Evolutionary conservation across 1,139 yeast genomes (phyloP).

Genomic region (Citeromyces siamensis): DNA sequence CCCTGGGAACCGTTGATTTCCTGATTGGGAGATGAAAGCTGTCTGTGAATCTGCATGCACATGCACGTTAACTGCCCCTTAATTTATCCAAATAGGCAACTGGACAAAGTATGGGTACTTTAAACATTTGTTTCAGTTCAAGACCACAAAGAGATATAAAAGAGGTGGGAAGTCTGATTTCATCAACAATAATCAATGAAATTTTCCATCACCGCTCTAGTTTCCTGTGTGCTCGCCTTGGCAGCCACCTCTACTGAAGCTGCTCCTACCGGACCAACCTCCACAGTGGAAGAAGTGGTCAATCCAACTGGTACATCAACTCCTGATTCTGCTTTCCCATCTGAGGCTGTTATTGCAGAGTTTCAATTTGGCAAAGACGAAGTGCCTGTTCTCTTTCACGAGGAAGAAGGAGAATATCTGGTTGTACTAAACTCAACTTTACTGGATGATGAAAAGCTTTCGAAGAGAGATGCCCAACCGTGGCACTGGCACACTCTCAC

Average conservation of each 20-base stretch:
- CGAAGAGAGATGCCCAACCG: conserved; percentile 8
- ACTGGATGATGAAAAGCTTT: neutral
- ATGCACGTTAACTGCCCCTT: neutral
- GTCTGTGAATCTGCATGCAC: neutral
- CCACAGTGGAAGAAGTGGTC: neutral
- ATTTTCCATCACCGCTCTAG: conserved; percentile 1
- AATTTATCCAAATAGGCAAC: conserved; percentile 2
- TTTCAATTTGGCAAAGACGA: conserved; percentile 1
- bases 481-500: conserved; percentile 4
- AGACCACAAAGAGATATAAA: too few species aligned
- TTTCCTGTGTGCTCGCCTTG: conserved; percentile 1
- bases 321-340: neutral
- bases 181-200: conserved; percentile 1
- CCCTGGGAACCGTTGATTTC: neutral
- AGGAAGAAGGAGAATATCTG: conserved; percentile 1
- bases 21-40: neutral
- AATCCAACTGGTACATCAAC: neutral
- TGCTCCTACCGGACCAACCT: neutral
- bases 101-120: too few species aligned
- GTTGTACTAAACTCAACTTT: conserved; percentile 1
- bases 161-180: neutral
- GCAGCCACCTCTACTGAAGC: neutral
- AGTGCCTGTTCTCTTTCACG: neutral
- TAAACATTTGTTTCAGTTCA: too few species aligned
- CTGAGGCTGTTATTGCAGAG: conserved; percentile 3